These are phyloP conservation scores for Quercus phellos DNA, from an alignment of 331 rosid species.

Conservation along the genomic window DNA sequence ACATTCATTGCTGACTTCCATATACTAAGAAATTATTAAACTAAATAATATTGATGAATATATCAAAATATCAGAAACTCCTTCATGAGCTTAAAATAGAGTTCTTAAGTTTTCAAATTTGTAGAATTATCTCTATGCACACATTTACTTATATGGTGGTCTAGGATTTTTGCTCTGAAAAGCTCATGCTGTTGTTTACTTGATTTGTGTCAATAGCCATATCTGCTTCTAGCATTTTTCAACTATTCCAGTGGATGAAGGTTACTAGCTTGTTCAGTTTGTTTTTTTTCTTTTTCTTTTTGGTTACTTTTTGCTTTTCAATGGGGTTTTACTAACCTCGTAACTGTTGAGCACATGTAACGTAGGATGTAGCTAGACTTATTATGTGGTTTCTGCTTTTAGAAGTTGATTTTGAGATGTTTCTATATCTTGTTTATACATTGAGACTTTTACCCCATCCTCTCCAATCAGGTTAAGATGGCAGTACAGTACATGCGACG, in stretches of 20 bases:
- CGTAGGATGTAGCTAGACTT: background rate
- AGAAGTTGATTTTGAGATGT: background rate
- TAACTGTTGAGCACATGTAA: background rate
- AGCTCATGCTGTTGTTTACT: background rate
- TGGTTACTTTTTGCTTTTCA: background rate
- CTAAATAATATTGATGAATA: background rate
- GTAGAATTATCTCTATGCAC: background rate
- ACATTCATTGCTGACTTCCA: too few relatives aligned
- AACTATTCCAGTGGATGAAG: background rate
- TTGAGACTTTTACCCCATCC: background rate
- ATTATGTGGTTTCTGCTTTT: background rate
- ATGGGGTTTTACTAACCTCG: background rate
- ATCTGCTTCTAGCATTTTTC: background rate
- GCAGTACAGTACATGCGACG: constrained; percentile 87
- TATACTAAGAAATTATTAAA: too few relatives aligned
- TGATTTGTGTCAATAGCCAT: background rate
- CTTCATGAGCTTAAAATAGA: background rate
- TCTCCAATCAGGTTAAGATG: constrained; percentile 66
- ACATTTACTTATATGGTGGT: background rate
- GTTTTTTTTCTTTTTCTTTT: background rate
- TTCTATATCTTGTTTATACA: background rate
- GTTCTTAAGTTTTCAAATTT: background rate
- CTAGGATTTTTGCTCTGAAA: background rate
- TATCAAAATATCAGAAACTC: background rate
- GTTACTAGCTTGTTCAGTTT: background rate